A percentile compares a stretch with the other conserved stretches of the same genome.
Conservation (phyloP, 192 early-diverging fungal species). For the Diversispora epigaea region DNA sequence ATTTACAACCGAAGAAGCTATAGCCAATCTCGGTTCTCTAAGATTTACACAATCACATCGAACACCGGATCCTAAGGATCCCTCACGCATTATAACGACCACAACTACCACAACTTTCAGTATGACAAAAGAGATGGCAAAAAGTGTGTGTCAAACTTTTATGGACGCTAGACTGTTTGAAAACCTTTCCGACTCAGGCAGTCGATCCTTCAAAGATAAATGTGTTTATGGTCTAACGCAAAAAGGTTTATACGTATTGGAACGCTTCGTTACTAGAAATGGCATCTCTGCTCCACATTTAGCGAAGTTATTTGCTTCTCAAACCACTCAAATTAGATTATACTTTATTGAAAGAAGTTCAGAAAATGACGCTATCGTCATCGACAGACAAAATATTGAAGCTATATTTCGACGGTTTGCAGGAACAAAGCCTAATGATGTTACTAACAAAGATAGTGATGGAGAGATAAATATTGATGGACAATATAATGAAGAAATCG, state of each 20-base stretch:
- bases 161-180: conserved; percentile 52
- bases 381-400: conserved; percentile 41
- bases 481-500: conserved; percentile 17
- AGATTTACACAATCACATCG: conserved; percentile 50
- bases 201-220: conserved; percentile 47
- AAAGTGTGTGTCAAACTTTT: conserved; percentile 53
- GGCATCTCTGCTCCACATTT: conserved; percentile 41
- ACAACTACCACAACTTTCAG: conserved; percentile 60
- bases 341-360: conserved; percentile 43
- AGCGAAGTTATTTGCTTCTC: conserved; percentile 32
- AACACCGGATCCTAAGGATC: conserved; percentile 51
- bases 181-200: conserved; percentile 44
- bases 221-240: conserved; percentile 46
- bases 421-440: conserved; percentile 42
- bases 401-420: conserved; percentile 48
- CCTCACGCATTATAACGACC: conserved; percentile 46
- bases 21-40: conserved; percentile 47
- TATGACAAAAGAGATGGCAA: conserved; percentile 57
- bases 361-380: conserved; percentile 51
- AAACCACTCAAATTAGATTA: conserved; percentile 32
- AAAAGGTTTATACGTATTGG: conserved; percentile 53
- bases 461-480: neutral
- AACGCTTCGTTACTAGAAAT: conserved; percentile 49
- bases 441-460: conserved; percentile 19
- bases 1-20: conserved; percentile 57